phyloP scores from a whole-genome alignment of 345 rosid species.

The Ricinus communis region DNA sequence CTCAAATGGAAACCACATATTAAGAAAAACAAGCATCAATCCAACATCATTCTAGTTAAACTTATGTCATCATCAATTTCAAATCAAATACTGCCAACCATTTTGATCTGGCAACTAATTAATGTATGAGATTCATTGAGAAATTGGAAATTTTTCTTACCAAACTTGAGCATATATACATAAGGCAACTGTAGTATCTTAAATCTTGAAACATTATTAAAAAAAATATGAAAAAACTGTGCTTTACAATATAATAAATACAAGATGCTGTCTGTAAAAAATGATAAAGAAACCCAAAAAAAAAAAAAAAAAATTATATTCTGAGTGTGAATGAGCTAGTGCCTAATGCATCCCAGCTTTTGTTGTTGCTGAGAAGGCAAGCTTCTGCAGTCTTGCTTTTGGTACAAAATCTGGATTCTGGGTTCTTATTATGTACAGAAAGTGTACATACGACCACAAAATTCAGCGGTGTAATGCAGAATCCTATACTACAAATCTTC shows the following conservation, averaged over 20 bases:
- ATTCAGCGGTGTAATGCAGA: too few relatives aligned
- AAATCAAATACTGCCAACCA: background rate
- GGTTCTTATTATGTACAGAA: constrained; percentile 9
- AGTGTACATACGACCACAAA: background rate
- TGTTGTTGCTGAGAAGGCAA: background rate
- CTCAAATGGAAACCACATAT: background rate
- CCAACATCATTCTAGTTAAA: background rate
- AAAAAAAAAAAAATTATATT: background rate
- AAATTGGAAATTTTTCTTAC: too few relatives aligned
- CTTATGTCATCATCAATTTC: background rate
- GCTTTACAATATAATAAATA: background rate
- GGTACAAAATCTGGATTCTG: background rate
- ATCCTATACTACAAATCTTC: too few relatives aligned
- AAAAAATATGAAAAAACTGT: background rate
- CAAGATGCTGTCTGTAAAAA: background rate
- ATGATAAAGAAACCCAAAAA: background rate
- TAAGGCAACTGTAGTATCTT: too few relatives aligned
- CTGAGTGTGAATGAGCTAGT: background rate
- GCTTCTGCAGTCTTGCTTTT: background rate
- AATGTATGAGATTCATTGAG: too few relatives aligned
- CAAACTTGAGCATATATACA: too few relatives aligned
- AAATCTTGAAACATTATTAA: background rate
- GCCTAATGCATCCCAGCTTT: background rate
- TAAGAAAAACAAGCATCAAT: background rate
- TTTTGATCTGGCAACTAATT: too few relatives aligned